These are phyloP conservation scores for Blastobotrys americana DNA, from an alignment of 805 yeast genomes.

Conservation along the genomic window DNA sequence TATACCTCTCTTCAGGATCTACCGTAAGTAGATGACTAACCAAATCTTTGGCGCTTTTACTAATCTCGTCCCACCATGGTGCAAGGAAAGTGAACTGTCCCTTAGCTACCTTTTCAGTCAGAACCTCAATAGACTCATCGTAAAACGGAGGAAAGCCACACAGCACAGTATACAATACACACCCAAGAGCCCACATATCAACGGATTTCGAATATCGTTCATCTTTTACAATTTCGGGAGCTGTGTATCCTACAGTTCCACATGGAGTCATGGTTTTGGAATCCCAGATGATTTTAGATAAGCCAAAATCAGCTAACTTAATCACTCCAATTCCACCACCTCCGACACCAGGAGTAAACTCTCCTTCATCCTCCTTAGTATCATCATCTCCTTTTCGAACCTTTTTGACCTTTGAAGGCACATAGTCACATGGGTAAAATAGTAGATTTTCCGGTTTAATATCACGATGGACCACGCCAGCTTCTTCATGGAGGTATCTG, in stretches of 20 bases:
- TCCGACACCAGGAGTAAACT: conserved; percentile 69
- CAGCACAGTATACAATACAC: conserved; percentile 83
- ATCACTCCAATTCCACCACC: conserved; percentile 89
- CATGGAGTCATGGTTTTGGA: conserved; percentile 93
- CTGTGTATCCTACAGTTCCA: conserved; percentile 97
- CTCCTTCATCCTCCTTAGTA: conserved; percentile 76
- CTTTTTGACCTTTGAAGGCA: conserved; percentile 31
- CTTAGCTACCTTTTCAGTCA: conserved; percentile 71
- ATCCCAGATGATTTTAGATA: conserved; percentile 84
- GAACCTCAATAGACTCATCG: conserved; percentile 66
- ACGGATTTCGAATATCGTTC: conserved; percentile 89
- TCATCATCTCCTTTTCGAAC: conserved; percentile 37
- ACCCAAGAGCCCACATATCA: conserved; percentile 98
- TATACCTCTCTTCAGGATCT: conserved; percentile 59
- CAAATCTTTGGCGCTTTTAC: conserved; percentile 59
- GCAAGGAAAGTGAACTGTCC: conserved; percentile 69
- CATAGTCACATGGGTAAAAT: conserved; percentile 47
- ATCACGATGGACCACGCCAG: conserved; percentile 70
- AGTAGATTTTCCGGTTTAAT: conserved; percentile 75
- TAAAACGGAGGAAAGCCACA: conserved; percentile 99
- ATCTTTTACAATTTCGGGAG: conserved; percentile 95
- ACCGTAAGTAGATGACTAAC: conserved; percentile 63
- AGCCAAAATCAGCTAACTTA: conserved; percentile 91
- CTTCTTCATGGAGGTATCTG: conserved; percentile 61
- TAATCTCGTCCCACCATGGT: conserved; percentile 89